phyloP scores from a whole-genome alignment of 352 stramenopile species.

The Phytophthora macrochlamydospora region DNA sequence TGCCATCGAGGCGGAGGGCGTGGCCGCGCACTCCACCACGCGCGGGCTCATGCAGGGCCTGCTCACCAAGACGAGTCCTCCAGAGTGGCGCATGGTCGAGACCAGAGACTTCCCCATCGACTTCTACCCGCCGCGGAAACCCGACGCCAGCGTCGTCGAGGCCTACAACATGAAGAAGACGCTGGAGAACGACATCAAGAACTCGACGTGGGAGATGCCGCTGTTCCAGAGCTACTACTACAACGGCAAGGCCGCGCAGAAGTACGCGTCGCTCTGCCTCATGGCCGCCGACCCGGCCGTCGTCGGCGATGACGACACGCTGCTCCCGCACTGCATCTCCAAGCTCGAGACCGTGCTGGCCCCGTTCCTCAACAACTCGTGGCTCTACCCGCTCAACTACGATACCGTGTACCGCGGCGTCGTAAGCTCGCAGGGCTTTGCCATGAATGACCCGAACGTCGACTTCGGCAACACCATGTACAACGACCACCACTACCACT shows the following conservation, averaged over 20 bases:
- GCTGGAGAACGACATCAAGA: conserved; percentile 19
- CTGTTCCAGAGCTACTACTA: conserved; percentile 2
- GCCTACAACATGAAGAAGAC: conserved; percentile 43
- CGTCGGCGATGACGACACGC: neutral
- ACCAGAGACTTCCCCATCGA: conserved; percentile 40
- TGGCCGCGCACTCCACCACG: conserved; percentile 53
- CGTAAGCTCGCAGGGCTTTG: conserved; percentile 1
- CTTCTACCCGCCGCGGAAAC: conserved; percentile 55
- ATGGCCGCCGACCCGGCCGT: neutral
- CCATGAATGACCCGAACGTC: neutral
- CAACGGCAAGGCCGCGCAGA: conserved; percentile 1
- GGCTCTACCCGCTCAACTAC: conserved; percentile 1
- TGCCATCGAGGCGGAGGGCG: conserved; percentile 32
- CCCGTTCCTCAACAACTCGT: conserved; percentile 1
- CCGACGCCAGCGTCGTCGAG: conserved; percentile 28
- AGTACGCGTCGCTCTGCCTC: conserved; percentile 3
- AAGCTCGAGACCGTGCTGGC: neutral
- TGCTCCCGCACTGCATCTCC: neutral
- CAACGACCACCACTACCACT: conserved; percentile 2
- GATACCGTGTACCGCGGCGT: conserved; percentile 1
- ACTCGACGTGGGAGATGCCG: conserved; percentile 2
- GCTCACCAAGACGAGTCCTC: conserved; percentile 47
- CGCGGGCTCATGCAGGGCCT: conserved; percentile 61
- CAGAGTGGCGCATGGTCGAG: conserved; percentile 59
- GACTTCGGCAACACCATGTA: conserved; percentile 5